Conservation (phyloP, 192 early-diverging fungal species). For the Backusella parvicylindrica region DNA sequence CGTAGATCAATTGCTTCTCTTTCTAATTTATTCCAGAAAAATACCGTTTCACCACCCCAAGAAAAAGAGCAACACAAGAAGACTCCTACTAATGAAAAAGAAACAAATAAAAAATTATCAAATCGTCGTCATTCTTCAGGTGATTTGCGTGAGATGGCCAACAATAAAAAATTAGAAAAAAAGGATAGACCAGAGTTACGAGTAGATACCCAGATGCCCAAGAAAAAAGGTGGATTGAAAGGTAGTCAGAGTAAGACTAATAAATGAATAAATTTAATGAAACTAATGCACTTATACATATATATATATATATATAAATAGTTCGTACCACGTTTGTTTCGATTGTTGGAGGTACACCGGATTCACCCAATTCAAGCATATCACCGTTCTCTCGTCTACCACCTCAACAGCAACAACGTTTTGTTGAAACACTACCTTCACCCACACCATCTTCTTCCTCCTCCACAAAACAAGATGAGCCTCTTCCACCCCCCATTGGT, state of each 20-base stretch:
- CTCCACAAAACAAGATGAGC: not conserved
- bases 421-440: not conserved
- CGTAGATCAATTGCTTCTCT: slow-evolving; percentile 21
- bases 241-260: slow-evolving; percentile 1
- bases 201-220: not conserved
- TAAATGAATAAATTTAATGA: not conserved
- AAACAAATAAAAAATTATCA: not conserved
- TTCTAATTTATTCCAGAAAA: slow-evolving; percentile 22
- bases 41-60: not conserved
- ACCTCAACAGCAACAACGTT: not conserved
- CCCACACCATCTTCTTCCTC: slow-evolving; percentile 17
- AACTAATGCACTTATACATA: not conserved
- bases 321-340: not conserved
- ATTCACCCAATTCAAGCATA: slow-evolving; percentile 21
- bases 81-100: not conserved
- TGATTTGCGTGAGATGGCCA: slow-evolving; percentile 21
- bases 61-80: not conserved
- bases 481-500: not conserved
- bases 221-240: slow-evolving; percentile 10
- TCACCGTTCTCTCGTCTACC: slow-evolving; percentile 18
- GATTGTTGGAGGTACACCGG: not conserved
- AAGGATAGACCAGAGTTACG: slow-evolving; percentile 8
- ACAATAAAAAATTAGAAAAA: slow-evolving; percentile 2
- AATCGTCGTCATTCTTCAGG: slow-evolving; percentile 28
- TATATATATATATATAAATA: not conserved